Evolutionary conservation across 2,329 filamentous ascomycete species (phyloP), one percentile per base, ranked within the genome.

Genomic region (Fusarium mangiferae): DNA sequence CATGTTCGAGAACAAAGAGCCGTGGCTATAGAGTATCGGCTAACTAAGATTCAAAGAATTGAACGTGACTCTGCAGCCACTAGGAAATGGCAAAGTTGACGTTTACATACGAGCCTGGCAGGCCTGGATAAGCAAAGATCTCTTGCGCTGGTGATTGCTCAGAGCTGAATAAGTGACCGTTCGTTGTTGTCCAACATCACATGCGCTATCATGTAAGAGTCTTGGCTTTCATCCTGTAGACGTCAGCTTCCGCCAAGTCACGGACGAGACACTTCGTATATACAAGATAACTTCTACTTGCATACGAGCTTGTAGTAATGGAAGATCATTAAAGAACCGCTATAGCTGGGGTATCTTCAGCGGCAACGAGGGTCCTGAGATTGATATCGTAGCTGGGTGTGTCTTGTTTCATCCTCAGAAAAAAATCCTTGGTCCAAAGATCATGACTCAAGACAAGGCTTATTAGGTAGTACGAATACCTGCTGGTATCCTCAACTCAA

Each of bases 1-100:
- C 46, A 59, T 9, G 22, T 12, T 30, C 20, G 30, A 45, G 52
- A n/a, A 48, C 10, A 26, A 60, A 28, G 33, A 44, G 58, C n/a
- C 51, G 59, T 72, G 71, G 71, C 67, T 44, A 62, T 41, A 65
- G 44, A 41, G 62, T 72, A 45, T 58, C 26, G n/a, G 54, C 33
- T 35, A 61, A 44, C 35, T 24, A 51, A 44, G 39, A 35, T 35
- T 20, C 26, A 63, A 41, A 58, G 51, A 66, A 52, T 28, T 24
- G 24, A 38, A 38, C 13, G 20, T 39, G 59, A 17, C 22, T 45
- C 28, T 30, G 22, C 13, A 28, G 41, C 26, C 39, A 56, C 30
- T 35, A 26, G 17, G 26, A 35, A 42, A 56, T 24, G 33, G 30
- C 48, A 55, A 36, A 57, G 18, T 28, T 44, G 38, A n/a, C 24